Evolutionary conservation across 2,329 filamentous ascomycete species (phyloP), one percentile per base, ranked within the genome.

Genomic region (Karstenula rhodostoma): DNA sequence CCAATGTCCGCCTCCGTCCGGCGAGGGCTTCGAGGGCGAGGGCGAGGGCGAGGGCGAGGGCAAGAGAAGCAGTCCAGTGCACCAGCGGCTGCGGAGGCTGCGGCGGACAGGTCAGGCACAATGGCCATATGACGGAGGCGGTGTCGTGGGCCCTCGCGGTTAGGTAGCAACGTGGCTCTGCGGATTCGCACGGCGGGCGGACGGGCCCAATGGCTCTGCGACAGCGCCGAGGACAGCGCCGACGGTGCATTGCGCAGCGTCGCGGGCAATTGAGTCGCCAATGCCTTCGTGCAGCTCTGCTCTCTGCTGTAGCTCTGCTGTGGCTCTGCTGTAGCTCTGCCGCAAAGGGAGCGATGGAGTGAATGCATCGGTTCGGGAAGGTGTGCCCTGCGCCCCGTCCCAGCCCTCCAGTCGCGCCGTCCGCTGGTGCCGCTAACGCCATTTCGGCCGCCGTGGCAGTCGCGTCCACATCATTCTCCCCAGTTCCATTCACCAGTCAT

Each of bases 401-500:
- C 27, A 4, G 4, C 27, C 27, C 8, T 29, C 47, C 40, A 43
- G 51, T 35, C 46, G 40, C 40, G 52, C 40, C 13, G 29, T 17
- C 40, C 42, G 42, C 52, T 55, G 46, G 46, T n/a, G 52, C 40
- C 42, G 42, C 52, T 55, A 55, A 55, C 42, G 52, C 52, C 42
- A 23, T 55, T 55, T 43, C 40, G 52, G 42, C 40, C 29, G 40
- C 42, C 52, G 52, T 55, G 44, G 33, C 42, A 54, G 51, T 25
- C 51, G 51, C 52, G 32, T 55, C 42, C 52, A 47, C 52, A 55
- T 46, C 52, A 35, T 55, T 47, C 52, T 46, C 42, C 42, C 40
- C 52, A 35, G 52, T 55, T 55, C 52, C 42, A 55, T 46, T 55
- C 52, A 55, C 52, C 52, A 44, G 37, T 55, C n/a, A 55, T 55